A percentile compares a stretch with the other conserved stretches of the same genome.
Conservation (phyloP, 176 grass and related monocot genomes). For the Avena sativa region DNA sequence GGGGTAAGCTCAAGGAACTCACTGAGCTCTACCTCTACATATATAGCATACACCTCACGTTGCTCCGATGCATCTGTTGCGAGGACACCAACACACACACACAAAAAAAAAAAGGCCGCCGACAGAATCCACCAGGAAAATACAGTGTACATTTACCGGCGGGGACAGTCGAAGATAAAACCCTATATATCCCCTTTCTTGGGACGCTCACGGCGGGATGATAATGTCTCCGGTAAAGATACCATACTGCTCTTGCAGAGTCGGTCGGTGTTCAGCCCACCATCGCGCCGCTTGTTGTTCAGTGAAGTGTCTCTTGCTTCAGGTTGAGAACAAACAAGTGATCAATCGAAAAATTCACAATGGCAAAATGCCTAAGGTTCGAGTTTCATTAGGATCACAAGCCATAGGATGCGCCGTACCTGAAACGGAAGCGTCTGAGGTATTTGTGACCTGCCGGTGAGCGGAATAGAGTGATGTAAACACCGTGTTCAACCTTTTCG, state of each 20-base stretch:
- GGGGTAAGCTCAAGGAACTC: neutral
- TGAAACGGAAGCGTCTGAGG: constrained; percentile 66
- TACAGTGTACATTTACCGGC: too few species aligned
- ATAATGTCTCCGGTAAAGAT: constrained; percentile 52
- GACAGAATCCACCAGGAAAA: neutral
- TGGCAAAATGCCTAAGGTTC: neutral
- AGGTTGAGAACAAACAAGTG: neutral
- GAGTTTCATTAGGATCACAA: neutral
- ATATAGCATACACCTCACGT: neutral
- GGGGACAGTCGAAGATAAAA: constrained; percentile 3
- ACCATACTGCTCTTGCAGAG: constrained; percentile 59
- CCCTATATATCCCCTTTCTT: constrained; percentile 27
- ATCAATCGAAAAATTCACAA: neutral
- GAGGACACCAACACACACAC: neutral
- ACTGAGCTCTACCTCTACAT: neutral
- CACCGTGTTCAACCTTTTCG: constrained; percentile 70
- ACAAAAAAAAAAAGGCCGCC: neutral
- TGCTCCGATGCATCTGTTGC: neutral
- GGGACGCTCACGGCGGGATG: constrained; percentile 17
- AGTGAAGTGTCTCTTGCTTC: constrained; percentile 71
- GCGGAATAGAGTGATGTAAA: constrained; percentile 68
- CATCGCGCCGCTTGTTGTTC: constrained; percentile 69
- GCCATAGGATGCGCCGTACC: constrained; percentile 42
- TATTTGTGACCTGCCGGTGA: constrained; percentile 56
- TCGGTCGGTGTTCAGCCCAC: constrained; percentile 61